Conservation (phyloP, 139 green algal species). For the Coelastrella sp. region DNA sequence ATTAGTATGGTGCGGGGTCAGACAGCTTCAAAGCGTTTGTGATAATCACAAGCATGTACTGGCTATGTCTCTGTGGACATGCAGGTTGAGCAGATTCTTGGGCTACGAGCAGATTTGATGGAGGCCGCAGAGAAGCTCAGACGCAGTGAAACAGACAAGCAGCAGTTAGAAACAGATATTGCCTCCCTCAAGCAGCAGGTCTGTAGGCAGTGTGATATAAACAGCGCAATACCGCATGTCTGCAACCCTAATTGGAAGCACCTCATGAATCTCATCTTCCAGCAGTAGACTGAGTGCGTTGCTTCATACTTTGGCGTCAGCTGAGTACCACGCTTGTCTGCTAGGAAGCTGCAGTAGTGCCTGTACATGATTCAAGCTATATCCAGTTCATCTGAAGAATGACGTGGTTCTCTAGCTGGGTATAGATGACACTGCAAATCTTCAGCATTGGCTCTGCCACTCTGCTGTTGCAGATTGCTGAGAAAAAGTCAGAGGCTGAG, state of each 20-base stretch:
- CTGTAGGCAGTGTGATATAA: not conserved
- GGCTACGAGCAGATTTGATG: constrained; percentile 75
- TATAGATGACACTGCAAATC: no score
- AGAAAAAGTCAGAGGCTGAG: constrained; percentile 83
- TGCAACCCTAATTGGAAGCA: no score
- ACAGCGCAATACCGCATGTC: not conserved
- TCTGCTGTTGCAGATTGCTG: constrained; percentile 26
- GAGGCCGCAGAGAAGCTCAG: constrained; percentile 80
- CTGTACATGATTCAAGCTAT: no score
- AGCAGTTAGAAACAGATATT: constrained; percentile 77
- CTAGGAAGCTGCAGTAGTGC: no score
- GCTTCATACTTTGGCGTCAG: no score
- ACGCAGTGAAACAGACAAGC: constrained; percentile 72
- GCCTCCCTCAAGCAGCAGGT: constrained; percentile 68
- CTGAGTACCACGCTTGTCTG: no score
- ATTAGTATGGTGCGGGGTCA: no score
- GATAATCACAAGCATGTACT: no score
- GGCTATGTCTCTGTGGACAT: not conserved
- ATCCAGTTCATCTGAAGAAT: no score
- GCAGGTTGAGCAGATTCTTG: constrained; percentile 84
- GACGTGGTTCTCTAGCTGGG: no score
- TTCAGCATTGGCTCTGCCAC: not conserved
- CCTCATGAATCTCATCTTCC: no score
- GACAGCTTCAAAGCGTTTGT: not conserved
- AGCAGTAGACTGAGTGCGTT: no score